Base-by-base conservation (phyloP, 495 filamentous ascomycete genomes). In the Aspergillus conjunctus region DNA sequence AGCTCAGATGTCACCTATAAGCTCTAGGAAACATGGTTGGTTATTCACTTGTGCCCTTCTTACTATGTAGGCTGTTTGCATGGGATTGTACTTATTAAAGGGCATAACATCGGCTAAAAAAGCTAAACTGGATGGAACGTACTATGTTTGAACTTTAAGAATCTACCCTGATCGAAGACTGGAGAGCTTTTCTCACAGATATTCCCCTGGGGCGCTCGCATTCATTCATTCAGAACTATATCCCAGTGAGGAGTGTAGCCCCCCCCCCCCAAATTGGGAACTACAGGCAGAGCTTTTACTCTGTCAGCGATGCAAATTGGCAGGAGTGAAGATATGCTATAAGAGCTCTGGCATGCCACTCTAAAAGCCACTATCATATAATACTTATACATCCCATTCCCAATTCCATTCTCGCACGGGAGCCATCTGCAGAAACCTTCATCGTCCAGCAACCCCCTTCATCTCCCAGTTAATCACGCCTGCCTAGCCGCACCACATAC, bases 201-300 rank as follows among this genome's bases (percentile, higher is more conserved):
- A 1, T 43, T 17, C 10, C 12, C 3, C 17, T 58, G 14, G 6
- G 48, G 11, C 4, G 18, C 31, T 48, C 9, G 18, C 1, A 30
- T 43, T 20, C n/a, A 7, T 1, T 9, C 5, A 26, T 8, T 21
- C 33, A 57, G 7, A 17, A 21, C n/a, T 18, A n/a, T 43, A 34
- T 69, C 11, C 26, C 68, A 10, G 21, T 75, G 21, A 56, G 3
- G 7, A 73, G n/a, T n/a, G n/a, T n/a, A n/a, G n/a, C n/a, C n/a
- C n/a, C n/a, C n/a, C n/a, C n/a, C n/a, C 69, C 33, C 45, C 54
- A n/a, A 63, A 53, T 30, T 77, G 73, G 72, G 76, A 78, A 61
- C 39, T 77, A 1, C 30, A 68, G 1, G 64, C 68, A 31, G 66
- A 71, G 20, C 65, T 78, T 31, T 62, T 54, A 3, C 66, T 78